A percentile compares a stretch with the other conserved stretches of the same genome.
Conservation (phyloP, 1,284 basidiomycete genomes). For the Cryptococcus deneoformans region DNA sequence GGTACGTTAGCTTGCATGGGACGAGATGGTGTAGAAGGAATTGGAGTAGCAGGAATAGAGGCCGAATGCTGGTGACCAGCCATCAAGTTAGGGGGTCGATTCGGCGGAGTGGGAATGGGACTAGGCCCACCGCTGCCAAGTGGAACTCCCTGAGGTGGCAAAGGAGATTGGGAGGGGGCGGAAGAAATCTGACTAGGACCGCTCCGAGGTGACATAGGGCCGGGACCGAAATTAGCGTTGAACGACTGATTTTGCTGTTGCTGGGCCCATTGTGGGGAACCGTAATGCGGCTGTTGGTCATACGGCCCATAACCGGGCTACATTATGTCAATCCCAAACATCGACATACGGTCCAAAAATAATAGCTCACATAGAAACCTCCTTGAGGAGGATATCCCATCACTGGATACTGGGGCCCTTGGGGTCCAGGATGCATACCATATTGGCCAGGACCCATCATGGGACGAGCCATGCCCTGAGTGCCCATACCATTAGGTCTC, state of each 20-base stretch:
- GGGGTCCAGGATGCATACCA: slow-evolving; percentile 33
- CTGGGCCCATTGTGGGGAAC: slow-evolving; percentile 28
- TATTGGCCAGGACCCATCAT: slow-evolving; percentile 23
- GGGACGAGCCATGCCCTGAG: slow-evolving; percentile 17
- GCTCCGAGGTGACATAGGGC: slow-evolving; percentile 35
- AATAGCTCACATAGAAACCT: slow-evolving; percentile 33
- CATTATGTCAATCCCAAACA: background rate
- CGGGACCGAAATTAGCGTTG: slow-evolving; percentile 8
- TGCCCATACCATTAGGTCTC: slow-evolving; percentile 17
- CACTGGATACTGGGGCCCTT: slow-evolving; percentile 27
- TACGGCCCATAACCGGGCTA: slow-evolving; percentile 22
- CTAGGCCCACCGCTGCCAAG: slow-evolving; percentile 29
- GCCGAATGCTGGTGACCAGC: slow-evolving; percentile 26
- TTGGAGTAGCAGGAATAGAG: slow-evolving; percentile 20
- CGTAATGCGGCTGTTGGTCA: slow-evolving; percentile 25
- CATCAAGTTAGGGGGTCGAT: slow-evolving; percentile 34
- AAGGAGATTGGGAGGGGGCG: slow-evolving; percentile 21
- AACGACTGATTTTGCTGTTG: slow-evolving; percentile 19
- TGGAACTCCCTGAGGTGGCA: slow-evolving; percentile 26
- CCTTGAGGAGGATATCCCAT: slow-evolving; percentile 36
- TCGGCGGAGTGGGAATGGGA: slow-evolving; percentile 38
- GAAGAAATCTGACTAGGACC: slow-evolving; percentile 21
- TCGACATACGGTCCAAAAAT: background rate
- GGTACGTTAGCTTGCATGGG: slow-evolving; percentile 30
- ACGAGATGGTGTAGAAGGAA: slow-evolving; percentile 32